phyloP scores from a whole-genome alignment of 116 monocot species.

The Trichopus zeylanicus region DNA sequence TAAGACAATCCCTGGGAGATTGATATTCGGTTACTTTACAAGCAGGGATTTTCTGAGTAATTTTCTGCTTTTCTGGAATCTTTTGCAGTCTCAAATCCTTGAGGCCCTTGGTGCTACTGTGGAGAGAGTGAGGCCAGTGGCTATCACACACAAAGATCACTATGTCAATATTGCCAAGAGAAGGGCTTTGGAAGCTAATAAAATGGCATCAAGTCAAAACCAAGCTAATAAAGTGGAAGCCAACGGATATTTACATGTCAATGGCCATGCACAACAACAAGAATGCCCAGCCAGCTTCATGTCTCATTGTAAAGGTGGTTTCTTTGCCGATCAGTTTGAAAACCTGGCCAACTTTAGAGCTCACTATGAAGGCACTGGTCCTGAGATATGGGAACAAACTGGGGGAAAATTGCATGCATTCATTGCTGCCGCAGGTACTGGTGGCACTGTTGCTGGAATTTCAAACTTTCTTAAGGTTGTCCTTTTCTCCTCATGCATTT shows the following conservation, averaged over 20 bases:
- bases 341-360: slow-evolving; percentile 90
- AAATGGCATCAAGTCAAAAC: slow-evolving; percentile 20
- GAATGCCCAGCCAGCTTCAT: slow-evolving; percentile 1
- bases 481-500: neutral
- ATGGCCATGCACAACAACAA: slow-evolving; percentile 17
- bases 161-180: slow-evolving; percentile 91
- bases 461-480: slow-evolving; percentile 91
- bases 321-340: slow-evolving; percentile 98
- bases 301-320: slow-evolving; percentile 56
- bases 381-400: slow-evolving; percentile 97
- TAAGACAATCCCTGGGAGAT: neutral
- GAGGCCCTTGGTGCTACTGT: slow-evolving; percentile 95
- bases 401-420: slow-evolving; percentile 71
- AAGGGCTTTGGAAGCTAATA: slow-evolving; percentile 70
- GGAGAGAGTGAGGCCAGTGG: slow-evolving; percentile 94
- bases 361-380: slow-evolving; percentile 86
- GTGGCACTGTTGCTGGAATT: slow-evolving; percentile 90
- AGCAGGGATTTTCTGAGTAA: neutral
- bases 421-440: slow-evolving; percentile 90
- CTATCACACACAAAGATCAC: slow-evolving; percentile 92
- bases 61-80: neutral
- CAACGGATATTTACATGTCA: slow-evolving; percentile 9
- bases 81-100: slow-evolving; percentile 75
- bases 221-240: slow-evolving; percentile 16
- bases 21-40: neutral